Conservation (phyloP, 78 protist genomes). For the Dictyostelium capitatum region DNA sequence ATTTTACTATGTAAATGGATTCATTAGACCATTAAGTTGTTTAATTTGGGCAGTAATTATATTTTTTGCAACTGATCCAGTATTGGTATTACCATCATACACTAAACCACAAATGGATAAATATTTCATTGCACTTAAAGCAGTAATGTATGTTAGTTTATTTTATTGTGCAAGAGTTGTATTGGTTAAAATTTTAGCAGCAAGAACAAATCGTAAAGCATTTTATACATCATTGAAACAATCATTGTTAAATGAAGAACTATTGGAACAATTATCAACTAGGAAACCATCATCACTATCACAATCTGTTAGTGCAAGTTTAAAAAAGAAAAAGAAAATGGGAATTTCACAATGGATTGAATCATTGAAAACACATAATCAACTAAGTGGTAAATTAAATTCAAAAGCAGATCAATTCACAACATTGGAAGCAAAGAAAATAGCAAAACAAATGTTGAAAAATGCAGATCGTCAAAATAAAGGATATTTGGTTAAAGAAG, state of each 20-base stretch:
- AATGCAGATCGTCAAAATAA: slow-evolving; percentile 48
- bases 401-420: slow-evolving; percentile 31
- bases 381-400: slow-evolving; percentile 48
- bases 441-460: slow-evolving; percentile 41
- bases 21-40: slow-evolving; percentile 29
- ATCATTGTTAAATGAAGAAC: slow-evolving; percentile 55
- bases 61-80: slow-evolving; percentile 42
- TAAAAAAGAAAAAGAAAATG: slow-evolving; percentile 58
- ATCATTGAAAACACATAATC: slow-evolving; percentile 1
- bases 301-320: slow-evolving; percentile 34
- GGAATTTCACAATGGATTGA: slow-evolving; percentile 64
- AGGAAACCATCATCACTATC: background rate
- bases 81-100: slow-evolving; percentile 32
- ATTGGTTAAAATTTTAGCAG: slow-evolving; percentile 52
- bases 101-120: background rate
- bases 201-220: slow-evolving; percentile 74
- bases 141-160: slow-evolving; percentile 53
- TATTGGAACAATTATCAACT: slow-evolving; percentile 48
- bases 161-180: slow-evolving; percentile 66
- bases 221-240: slow-evolving; percentile 45
- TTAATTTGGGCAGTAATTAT: slow-evolving; percentile 49
- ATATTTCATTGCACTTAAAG: slow-evolving; percentile 33
- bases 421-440: slow-evolving; percentile 35
- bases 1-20: slow-evolving; percentile 56
- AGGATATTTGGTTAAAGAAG: slow-evolving; percentile 33